phyloP scores from a whole-genome alignment of 1,284 basidiomycete species.

The Ustilago curta region DNA sequence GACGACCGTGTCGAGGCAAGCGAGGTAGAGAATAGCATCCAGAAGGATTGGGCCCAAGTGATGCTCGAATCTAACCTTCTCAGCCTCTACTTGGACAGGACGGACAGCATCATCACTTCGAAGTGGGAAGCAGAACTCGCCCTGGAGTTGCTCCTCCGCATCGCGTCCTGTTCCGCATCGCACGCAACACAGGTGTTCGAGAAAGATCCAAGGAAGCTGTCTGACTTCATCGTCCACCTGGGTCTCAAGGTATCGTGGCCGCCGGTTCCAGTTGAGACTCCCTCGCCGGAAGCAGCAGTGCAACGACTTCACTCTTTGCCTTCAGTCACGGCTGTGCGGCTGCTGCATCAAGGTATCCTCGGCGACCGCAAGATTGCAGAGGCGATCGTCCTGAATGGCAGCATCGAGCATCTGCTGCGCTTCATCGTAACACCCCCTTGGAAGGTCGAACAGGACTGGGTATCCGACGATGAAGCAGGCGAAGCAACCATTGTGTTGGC shows the following conservation, averaged over 20 bases:
- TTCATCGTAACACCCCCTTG: constrained; percentile 78
- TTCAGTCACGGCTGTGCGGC: constrained; percentile 72
- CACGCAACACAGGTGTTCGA: constrained; percentile 30
- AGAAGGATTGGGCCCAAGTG: constrained; percentile 45
- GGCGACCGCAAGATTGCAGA: constrained; percentile 79
- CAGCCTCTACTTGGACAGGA: constrained; percentile 32
- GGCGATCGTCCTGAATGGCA: constrained; percentile 72
- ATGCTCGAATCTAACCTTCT: constrained; percentile 41
- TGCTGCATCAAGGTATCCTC: constrained; percentile 76
- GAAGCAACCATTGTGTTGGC: constrained; percentile 70
- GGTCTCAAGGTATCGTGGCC: constrained; percentile 49
- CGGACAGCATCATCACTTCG: constrained; percentile 42
- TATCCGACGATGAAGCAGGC: constrained; percentile 51
- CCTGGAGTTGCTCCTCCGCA: constrained; percentile 41
- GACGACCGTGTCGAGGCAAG: constrained; percentile 30
- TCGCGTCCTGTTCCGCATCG: constrained; percentile 41
- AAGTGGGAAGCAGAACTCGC: constrained; percentile 41
- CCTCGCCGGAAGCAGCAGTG: not conserved
- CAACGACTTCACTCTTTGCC: constrained; percentile 19
- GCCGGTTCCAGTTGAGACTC: constrained; percentile 16
- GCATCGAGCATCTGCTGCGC: constrained; percentile 78
- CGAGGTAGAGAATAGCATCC: constrained; percentile 35
- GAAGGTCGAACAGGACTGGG: constrained; percentile 68
- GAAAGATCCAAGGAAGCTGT: constrained; percentile 17
- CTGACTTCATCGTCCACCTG: constrained; percentile 39